Evolutionary conservation across 129 eudicot species (phyloP), one percentile per base, ranked within the genome.

Genomic region (Escallonia rubra): DNA sequence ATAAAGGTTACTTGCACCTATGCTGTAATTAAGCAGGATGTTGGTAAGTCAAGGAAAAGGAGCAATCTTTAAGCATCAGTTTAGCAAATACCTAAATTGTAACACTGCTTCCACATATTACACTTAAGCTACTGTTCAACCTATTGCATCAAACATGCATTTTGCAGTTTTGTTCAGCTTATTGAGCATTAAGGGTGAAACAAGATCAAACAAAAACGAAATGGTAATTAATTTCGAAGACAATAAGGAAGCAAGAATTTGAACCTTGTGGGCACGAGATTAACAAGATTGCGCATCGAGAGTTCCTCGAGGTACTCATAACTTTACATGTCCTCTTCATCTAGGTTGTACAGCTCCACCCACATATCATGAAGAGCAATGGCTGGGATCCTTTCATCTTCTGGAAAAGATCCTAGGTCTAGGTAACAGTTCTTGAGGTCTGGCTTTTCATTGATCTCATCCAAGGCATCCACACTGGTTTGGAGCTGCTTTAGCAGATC

Each of bases 371-470:
- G 57, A 64, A 16, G 10, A 79, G 76, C 23, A 50, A 46, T 3
- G n/a, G 79, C 76, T 23, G 79, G 12, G 46, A 79, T 65, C 67
- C 69, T 72, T 41, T 74, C 73, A 65, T 69, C 76, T 71, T 79
- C 76, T 51, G 83, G 80, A 69, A 79, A 74, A 7, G 65, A 69
- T 47, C 73, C 83, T 9, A 74, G 52, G 70, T 79, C 83, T 76
- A 79, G 39, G 73, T 68, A 79, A 64, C 83, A 75, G 12, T 69
- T 64, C 41, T 70, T 67, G 5, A 43, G 59, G 52, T 34, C 60
- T 38, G 69, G 39, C 76, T 64, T 44, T 41, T 47, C 64, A 57
- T 47, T 47, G 15, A 45, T 57, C 62, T 74, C 83, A 65, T 79
- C 69, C 61, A 79, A 66, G 57, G 73, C 76, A 69, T 64, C 76